Percentiles rank a stretch among this genome's conserved stretches.
These are phyloP conservation scores for Gossypium gossypioides DNA, from an alignment of 441 rosid genomes.

Conservation along the genomic window DNA sequence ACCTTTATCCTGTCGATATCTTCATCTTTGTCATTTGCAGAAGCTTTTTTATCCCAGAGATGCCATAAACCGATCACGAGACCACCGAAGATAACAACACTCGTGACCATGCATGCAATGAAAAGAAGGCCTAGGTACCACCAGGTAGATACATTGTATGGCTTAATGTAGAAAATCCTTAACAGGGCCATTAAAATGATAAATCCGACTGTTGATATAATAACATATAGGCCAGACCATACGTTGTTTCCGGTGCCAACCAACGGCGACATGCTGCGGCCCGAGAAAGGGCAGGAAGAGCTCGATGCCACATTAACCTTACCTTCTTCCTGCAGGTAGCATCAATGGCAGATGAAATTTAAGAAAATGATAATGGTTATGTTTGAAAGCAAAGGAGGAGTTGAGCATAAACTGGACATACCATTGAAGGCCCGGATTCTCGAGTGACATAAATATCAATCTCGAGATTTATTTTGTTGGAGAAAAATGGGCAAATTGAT, in stretches of 20 bases:
- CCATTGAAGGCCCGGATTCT: conserved; percentile 59
- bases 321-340: conserved; percentile 64
- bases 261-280: conserved; percentile 49
- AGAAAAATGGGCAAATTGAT: conserved; percentile 42
- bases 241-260: conserved; percentile 64
- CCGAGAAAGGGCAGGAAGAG: conserved; percentile 32
- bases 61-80: conserved; percentile 58
- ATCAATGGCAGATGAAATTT: conserved; percentile 13
- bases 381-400: not conserved
- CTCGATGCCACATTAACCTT: conserved; percentile 16
- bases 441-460: conserved; percentile 56
- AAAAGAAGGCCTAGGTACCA: conserved; percentile 79
- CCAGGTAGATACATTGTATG: conserved; percentile 38
- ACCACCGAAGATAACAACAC: conserved; percentile 67
- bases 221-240: conserved; percentile 64
- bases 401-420: conserved; percentile 22
- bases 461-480: conserved; percentile 45
- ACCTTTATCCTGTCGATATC: conserved; percentile 10
- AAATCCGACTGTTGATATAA: conserved; percentile 54
- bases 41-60: conserved; percentile 38
- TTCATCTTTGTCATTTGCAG: conserved; percentile 17
- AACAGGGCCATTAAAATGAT: conserved; percentile 31
- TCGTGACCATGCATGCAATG: conserved; percentile 48
- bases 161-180: conserved; percentile 48
- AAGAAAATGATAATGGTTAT: not conserved